Evolutionary conservation across 108 stramenopile genomes (phyloP), one percentile per base, ranked within the genome.

Genomic region (Stephanodiscus triporus): DNA sequence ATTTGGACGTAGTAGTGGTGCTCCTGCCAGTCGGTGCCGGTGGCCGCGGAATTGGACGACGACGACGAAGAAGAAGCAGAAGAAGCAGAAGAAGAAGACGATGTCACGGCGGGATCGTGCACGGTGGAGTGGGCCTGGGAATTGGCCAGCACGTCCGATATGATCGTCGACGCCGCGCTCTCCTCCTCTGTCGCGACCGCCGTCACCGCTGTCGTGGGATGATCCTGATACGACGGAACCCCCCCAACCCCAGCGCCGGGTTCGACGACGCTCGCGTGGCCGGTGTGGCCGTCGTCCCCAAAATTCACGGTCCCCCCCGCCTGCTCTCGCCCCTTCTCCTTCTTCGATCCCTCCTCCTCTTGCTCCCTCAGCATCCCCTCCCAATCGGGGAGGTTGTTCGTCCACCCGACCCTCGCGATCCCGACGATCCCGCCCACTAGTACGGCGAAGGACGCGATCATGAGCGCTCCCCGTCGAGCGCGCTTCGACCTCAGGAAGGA

Each of bases 311-410:
- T 2, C 26, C 26, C 7, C 70, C 4, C 36, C 9, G 17, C 3
- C 30, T 16, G 11, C 1, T 43, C n/a, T 40, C 60, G 36, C 26
- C 45, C 34, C 60, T 29, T 26, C 59, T 32, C 43, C 48, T 63
- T 36, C 66, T 75, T 64, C 66, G 10, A 20, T 43, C 51, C 27
- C 13, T 49, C 62, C 58, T 75, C 51, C 17, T 20, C 48, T n/a
- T n/a, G n/a, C n/a, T n/a, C n/a, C n/a, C n/a, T n/a, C 66, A 75
- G 51, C 45, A 67, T 49, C 9, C 23, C 57, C 32, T 75, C 66
- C 74, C 74, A 75, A 67, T 75, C 74, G 23, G 74, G 74, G 2
- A 75, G 29, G 40, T 34, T 45, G 5, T 47, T 47, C 56, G 57
- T 14, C 47, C 57, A 56, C 6, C 24, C 38, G 2, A 16, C 23